Conservation (phyloP, 768 basidiomycete species). For the Punctularia strigosozonata region DNA sequence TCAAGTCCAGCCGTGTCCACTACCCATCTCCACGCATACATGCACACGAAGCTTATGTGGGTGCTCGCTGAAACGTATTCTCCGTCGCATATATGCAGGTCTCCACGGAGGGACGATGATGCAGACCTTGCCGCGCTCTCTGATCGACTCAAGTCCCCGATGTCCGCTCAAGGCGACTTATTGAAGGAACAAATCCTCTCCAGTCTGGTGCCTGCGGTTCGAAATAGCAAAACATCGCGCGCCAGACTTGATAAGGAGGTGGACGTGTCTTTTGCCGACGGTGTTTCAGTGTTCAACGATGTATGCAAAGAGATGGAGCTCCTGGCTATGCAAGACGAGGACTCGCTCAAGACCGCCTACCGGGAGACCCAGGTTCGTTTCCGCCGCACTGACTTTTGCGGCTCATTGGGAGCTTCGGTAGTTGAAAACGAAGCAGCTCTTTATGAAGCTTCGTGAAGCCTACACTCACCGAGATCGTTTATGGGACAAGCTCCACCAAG, state of each 20-base stretch:
- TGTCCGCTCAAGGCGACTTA: conserved; percentile 13
- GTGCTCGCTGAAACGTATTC: too few relatives aligned
- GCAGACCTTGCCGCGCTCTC: conserved; percentile 14
- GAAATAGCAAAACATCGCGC: conserved; percentile 23
- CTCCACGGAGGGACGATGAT: conserved; percentile 12
- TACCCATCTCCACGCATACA: too few relatives aligned
- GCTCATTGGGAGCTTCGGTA: conserved; percentile 13
- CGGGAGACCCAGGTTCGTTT: conserved; percentile 30
- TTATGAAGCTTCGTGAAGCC: conserved; percentile 35
- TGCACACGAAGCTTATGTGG: too few relatives aligned
- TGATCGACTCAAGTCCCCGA: conserved; percentile 14
- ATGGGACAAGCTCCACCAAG: conserved; percentile 35
- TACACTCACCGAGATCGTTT: conserved; percentile 36
- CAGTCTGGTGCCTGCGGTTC: conserved; percentile 22
- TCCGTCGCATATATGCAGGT: too few relatives aligned
- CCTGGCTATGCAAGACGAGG: conserved; percentile 29
- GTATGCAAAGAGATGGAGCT: conserved; percentile 43
- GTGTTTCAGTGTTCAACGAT: conserved; percentile 41
- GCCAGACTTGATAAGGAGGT: conserved; percentile 20
- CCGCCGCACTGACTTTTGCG: not conserved
- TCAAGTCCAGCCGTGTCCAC: too few relatives aligned
- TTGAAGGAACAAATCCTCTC: conserved; percentile 19
- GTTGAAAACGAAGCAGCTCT: conserved; percentile 29
- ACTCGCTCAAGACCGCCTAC: conserved; percentile 27
- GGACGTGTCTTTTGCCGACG: conserved; percentile 21